Conservation (phyloP, 2,329 filamentous ascomycete species). For the Balansia obtecta region DNA sequence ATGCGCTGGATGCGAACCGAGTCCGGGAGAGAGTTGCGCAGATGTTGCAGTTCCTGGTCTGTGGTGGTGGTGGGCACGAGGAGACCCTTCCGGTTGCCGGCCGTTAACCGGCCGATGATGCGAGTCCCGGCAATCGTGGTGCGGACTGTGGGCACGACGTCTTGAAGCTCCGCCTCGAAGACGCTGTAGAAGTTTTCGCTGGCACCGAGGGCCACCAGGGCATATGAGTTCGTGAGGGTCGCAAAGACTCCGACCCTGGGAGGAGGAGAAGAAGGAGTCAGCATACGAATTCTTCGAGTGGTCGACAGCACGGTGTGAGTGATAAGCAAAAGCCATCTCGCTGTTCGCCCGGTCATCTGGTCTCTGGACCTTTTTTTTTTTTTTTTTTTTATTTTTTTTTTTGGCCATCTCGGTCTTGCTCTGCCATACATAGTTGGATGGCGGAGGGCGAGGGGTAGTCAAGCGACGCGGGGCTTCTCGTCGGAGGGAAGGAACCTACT, state of each 20-base stretch:
- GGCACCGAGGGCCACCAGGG: slow-evolving; percentile 83
- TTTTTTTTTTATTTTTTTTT: no score
- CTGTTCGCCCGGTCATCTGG: no score
- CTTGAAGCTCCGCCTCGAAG: slow-evolving; percentile 95
- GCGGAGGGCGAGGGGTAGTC: slow-evolving; percentile 16
- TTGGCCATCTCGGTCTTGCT: background rate
- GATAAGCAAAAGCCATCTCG: no score
- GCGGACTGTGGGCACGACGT: slow-evolving; percentile 93
- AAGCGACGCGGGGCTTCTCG: background rate
- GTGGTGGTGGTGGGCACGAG: slow-evolving; percentile 92
- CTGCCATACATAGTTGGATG: slow-evolving; percentile 4
- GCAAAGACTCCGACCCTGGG: slow-evolving; percentile 87
- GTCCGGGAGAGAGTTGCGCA: slow-evolving; percentile 90
- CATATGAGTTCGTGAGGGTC: slow-evolving; percentile 94
- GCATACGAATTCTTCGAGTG: background rate
- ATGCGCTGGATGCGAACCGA: slow-evolving; percentile 89
- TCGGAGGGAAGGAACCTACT: slow-evolving; percentile 46
- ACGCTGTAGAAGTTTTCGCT: slow-evolving; percentile 99
- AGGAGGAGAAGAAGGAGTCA: background rate
- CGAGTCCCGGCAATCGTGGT: slow-evolving; percentile 93
- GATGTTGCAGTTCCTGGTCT: slow-evolving; percentile 94
- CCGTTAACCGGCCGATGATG: slow-evolving; percentile 90
- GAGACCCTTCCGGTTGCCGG: slow-evolving; percentile 92
- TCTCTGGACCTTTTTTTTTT: no score
- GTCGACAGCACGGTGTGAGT: no score